Evolutionary conservation across 495 filamentous ascomycete genomes (phyloP), one percentile per base, ranked within the genome.

Genomic region (Penicillium goetzii): DNA sequence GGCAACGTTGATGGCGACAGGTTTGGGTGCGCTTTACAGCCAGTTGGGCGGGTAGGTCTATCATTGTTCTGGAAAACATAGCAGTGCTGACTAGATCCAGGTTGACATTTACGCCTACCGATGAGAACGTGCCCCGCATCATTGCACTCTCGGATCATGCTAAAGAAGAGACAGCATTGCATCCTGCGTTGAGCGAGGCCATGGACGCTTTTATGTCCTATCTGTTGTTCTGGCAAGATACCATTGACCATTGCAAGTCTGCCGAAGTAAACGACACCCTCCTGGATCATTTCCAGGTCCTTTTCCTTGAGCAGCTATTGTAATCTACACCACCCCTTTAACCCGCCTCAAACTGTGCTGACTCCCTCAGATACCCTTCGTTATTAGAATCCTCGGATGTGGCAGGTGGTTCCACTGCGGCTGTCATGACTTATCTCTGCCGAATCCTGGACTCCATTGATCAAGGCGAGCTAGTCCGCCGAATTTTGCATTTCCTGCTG

Each of bases 141-240:
- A 83, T 98, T 36, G 86, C 89, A 15, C 83, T 97, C 55, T 97
- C 94, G 17, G 93, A 99, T 70, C 92, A 94, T 58, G 74, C 72
- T 7, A 63, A 71, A 11, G 74, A 80, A 49, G 74, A 75, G 45
- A 78, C 72, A 1, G 74, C 78, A 11, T 61, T 80, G 14, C 69
- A 74, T 12, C 89, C 56, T 68, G 82, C 17, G 17, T 90, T 96
- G 62, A 89, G 91, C 59, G 81, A 84, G 8, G 89, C 96, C 66
- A 85, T 99, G 76, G 89, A 92, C 52, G 96, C 95, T 0, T 98
- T 99, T 69, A 84, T 99, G 28, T 96, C 95, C 15, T 94, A 97
- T 69, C 81, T 99, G 15, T 78, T 93, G 17, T 99, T 99, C 67
- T 99, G 95, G 96, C 95, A 99, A 70, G 95, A 99, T 74, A 92